Conservation (phyloP, 2,329 filamentous ascomycete genomes). For the Diaporthe nobilis region DNA sequence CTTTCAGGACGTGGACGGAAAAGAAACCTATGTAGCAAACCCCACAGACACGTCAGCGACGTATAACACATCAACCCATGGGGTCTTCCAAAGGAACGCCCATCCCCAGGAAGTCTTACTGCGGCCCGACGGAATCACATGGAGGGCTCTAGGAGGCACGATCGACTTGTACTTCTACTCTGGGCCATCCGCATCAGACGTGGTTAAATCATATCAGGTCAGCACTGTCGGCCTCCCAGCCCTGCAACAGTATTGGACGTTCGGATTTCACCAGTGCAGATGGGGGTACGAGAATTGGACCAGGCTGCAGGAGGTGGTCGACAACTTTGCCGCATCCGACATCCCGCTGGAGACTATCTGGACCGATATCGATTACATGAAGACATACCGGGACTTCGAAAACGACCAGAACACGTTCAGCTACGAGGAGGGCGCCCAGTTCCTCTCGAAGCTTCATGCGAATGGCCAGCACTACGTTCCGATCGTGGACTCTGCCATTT, state of each 20-base stretch:
- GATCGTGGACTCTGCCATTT: conserved; percentile 81
- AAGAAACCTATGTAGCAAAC: conserved; percentile 67
- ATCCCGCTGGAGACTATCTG: conserved; percentile 83
- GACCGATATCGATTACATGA: conserved; percentile 82
- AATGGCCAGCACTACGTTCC: conserved; percentile 79
- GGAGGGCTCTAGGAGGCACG: conserved; percentile 81
- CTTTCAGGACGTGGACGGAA: conserved; percentile 68
- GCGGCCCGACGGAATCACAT: conserved; percentile 75
- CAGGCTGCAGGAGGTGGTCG: conserved; percentile 75
- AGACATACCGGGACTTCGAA: conserved; percentile 73
- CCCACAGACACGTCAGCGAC: conserved; percentile 64
- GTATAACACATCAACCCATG: conserved; percentile 80
- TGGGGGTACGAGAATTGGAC: conserved; percentile 87
- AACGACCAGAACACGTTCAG: conserved; percentile 71
- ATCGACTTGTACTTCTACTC: conserved; percentile 86
- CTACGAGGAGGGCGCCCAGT: conserved; percentile 69
- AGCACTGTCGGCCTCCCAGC: conserved; percentile 78
- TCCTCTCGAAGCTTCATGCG: conserved; percentile 73
- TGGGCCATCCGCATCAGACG: conserved; percentile 77
- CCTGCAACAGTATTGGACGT: conserved; percentile 85
- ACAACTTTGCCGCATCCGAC: conserved; percentile 72
- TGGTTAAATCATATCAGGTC: conserved; percentile 79
- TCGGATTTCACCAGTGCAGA: conserved; percentile 87
- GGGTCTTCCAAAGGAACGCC: conserved; percentile 82
- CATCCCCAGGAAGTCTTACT: conserved; percentile 83